Evolutionary conservation across 371 early-diverging fungal species (phyloP).

Genomic region (Mortierella sp.): DNA sequence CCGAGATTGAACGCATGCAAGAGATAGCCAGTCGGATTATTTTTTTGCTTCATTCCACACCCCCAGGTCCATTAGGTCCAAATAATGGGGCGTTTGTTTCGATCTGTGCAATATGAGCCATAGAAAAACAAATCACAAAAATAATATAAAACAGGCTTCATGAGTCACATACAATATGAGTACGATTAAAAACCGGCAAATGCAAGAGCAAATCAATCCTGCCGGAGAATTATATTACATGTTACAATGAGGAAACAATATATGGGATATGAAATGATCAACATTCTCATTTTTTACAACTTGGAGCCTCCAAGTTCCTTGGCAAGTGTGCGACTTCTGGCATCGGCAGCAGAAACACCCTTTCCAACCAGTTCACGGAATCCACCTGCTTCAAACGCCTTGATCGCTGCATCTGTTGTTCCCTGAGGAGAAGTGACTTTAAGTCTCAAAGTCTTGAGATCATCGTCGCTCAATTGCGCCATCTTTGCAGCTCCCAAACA

Average conservation of each 20-base stretch:
- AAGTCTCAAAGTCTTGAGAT: constrained; percentile 81
- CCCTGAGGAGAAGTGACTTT: constrained; percentile 96
- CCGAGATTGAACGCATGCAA: too few species aligned
- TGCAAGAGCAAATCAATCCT: not conserved
- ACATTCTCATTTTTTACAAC: constrained; percentile 22
- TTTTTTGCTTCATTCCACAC: too few species aligned
- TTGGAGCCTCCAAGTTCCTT: constrained; percentile 70
- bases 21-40: too few species aligned
- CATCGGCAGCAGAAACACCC: constrained; percentile 78
- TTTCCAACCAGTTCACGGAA: constrained; percentile 68
- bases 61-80: too few species aligned
- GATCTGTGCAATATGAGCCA: constrained; percentile 3
- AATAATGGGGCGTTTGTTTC: not conserved
- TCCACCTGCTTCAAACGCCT: constrained; percentile 75
- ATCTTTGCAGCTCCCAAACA: constrained; percentile 92
- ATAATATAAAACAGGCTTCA: not conserved
- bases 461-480: constrained; percentile 79
- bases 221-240: constrained; percentile 26
- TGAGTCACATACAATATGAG: constrained; percentile 24
- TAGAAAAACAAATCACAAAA: not conserved
- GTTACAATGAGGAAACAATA: not conserved
- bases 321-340: constrained; percentile 79
- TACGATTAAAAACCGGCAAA: not conserved
- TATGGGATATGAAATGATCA: not conserved
- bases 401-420: constrained; percentile 93